Percentiles rank a stretch among this genome's conserved stretches.
phyloP scores from a whole-genome alignment of 164 flowering plant species.

The Litsea cubeba region DNA sequence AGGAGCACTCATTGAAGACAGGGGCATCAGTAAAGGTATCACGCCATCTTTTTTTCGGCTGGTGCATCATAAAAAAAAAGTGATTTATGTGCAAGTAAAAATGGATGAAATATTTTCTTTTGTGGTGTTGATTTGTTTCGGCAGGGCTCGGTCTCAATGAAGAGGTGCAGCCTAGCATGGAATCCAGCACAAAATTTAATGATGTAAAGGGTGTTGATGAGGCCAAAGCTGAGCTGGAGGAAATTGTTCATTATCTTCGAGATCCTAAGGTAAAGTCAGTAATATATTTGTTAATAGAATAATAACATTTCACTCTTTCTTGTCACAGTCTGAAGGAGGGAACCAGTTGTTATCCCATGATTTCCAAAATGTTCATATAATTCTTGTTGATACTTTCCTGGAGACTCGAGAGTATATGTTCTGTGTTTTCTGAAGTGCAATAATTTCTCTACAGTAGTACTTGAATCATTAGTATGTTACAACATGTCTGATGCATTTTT shows the following conservation, averaged over 20 bases:
- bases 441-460: too few relatives aligned
- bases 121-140: neutral
- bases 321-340: neutral
- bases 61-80: neutral
- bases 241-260: constrained; percentile 96
- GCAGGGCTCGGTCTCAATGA: constrained; percentile 86
- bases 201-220: constrained; percentile 99
- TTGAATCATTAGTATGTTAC: too few relatives aligned
- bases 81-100: neutral
- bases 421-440: too few relatives aligned
- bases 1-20: constrained; percentile 84
- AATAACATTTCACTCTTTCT: neutral
- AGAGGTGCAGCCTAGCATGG: constrained; percentile 93
- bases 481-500: too few relatives aligned
- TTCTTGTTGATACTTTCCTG: neutral
- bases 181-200: constrained; percentile 81
- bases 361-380: neutral
- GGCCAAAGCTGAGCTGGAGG: constrained; percentile 96
- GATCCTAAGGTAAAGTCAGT: constrained; percentile 57
- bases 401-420: neutral
- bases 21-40: constrained; percentile 85
- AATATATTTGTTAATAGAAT: too few relatives aligned
- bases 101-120: neutral
- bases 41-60: neutral
- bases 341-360: neutral